Percentiles rank a stretch among this genome's conserved stretches.
phyloP scores from a whole-genome alignment of 768 basidiomycete species.

The Lactifluus echinatus region DNA sequence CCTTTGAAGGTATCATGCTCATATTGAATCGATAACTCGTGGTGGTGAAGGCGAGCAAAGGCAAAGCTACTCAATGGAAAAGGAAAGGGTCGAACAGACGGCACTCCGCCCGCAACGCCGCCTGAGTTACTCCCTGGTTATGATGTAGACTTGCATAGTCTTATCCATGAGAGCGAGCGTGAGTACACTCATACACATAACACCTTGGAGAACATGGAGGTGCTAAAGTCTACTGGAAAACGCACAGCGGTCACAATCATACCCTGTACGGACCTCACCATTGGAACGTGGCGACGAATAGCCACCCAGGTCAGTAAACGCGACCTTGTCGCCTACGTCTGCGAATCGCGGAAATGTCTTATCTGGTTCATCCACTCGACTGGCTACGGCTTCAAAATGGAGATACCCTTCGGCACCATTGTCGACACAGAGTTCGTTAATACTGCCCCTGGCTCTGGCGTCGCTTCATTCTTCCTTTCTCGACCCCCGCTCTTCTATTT shows the following conservation, averaged over 20 bases:
- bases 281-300: conserved; percentile 75
- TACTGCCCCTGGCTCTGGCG: conserved; percentile 44
- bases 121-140: conserved; percentile 44
- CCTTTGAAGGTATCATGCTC: background rate
- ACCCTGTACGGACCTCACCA: conserved; percentile 62
- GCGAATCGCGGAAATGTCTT: conserved; percentile 53
- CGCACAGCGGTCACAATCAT: conserved; percentile 60
- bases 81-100: conserved; percentile 32
- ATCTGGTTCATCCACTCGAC: conserved; percentile 73
- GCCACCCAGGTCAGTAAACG: conserved; percentile 44
- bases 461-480: conserved; percentile 57
- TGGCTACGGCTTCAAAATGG: conserved; percentile 79
- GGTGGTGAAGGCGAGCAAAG: conserved; percentile 57
- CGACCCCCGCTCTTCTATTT: conserved; percentile 62
- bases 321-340: conserved; percentile 71
- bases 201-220: background rate
- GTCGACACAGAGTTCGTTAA: conserved; percentile 48
- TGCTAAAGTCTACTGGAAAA: background rate
- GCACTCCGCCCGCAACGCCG: conserved; percentile 39
- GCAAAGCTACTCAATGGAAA: conserved; percentile 65
- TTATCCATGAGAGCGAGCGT: conserved; percentile 77
- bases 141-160: conserved; percentile 49
- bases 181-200: conserved; percentile 27
- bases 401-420: conserved; percentile 62
- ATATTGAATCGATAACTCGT: background rate